Evolutionary conservation across 345 rosid genomes (phyloP).

Genomic region (Aquilaria yunnanensis): DNA sequence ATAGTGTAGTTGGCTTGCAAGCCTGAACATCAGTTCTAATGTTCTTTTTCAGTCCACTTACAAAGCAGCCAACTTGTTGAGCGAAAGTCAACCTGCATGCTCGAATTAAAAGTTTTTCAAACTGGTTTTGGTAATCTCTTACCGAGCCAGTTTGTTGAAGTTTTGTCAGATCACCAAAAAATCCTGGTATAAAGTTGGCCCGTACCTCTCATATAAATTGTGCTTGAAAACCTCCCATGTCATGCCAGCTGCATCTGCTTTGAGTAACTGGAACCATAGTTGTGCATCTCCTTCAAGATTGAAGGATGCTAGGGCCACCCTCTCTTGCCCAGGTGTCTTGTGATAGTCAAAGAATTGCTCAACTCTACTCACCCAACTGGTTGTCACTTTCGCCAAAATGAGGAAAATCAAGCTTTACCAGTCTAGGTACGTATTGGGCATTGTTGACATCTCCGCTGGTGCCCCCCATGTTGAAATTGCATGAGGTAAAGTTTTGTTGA

Average conservation of each 20-base stretch:
- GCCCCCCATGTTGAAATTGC: no score
- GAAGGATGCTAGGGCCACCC: neutral
- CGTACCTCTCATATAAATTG: neutral
- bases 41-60: neutral
- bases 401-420: neutral
- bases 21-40: neutral
- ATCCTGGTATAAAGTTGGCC: neutral
- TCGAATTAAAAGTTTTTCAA: neutral
- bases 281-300: constrained; percentile 4
- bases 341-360: neutral
- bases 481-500: no score
- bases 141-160: neutral
- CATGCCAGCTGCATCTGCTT: neutral
- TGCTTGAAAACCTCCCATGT: neutral
- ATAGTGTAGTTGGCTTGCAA: neutral
- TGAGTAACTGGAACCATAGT: neutral
- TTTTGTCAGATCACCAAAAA: constrained; percentile 1
- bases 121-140: neutral
- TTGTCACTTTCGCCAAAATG: neutral
- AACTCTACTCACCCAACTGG: neutral
- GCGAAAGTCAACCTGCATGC: neutral
- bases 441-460: no score
- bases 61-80: neutral
- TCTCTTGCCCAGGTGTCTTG: neutral
- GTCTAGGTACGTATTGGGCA: neutral